Base-by-base conservation (phyloP, 257 asterid genomes). In the Nicotiana sylvestris region DNA sequence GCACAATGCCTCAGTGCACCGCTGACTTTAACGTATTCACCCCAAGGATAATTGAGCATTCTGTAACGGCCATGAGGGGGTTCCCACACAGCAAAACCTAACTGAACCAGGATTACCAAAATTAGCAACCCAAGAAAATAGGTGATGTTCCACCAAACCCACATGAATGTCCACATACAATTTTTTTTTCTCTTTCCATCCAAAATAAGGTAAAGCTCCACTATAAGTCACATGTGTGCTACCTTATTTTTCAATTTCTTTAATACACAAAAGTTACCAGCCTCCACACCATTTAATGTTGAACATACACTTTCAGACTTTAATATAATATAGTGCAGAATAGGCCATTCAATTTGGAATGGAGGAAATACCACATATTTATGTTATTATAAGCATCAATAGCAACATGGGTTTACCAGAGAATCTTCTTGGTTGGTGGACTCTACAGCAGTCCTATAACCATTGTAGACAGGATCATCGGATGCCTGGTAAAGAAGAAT, bases 61-160 rank as follows among this genome's bases (percentile, higher is more conserved):
- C 85, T 96, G 91, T 96, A 96, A 21, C 95, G 98, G 39, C 99
- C 99, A 68, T 96, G 99, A 84, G 99, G 98, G 1, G 98, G 99
- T 87, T 96, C 99, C 99, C 99, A 96, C 65, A 89, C 72, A 13
- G 99, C 99, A 84, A 94, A 96, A 77, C 91, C 90, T 57, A 93
- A 85, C 98, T 92, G 91, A 76, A 77, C 83, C 83, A 62, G 49
- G 67, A 68, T 37, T 30, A 61, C 58, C 9, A 39, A 29, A 62
- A 43, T 76, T 55, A 35, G 37, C 80, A 35, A 17, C 25, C 74
- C 27, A 49, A 74, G 27, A 49, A 74, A 74, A 27, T 58, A 74
- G 62, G 60, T 25, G 4, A 6, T 49, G 25, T 74, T 74, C 80
- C 43, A 74, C 80, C 62, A 27, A 43, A 13, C 64, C 27, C 39